These are phyloP conservation scores for Paradendryphiella salina DNA, from an alignment of 2,329 filamentous ascomycete species.

Conservation along the genomic window DNA sequence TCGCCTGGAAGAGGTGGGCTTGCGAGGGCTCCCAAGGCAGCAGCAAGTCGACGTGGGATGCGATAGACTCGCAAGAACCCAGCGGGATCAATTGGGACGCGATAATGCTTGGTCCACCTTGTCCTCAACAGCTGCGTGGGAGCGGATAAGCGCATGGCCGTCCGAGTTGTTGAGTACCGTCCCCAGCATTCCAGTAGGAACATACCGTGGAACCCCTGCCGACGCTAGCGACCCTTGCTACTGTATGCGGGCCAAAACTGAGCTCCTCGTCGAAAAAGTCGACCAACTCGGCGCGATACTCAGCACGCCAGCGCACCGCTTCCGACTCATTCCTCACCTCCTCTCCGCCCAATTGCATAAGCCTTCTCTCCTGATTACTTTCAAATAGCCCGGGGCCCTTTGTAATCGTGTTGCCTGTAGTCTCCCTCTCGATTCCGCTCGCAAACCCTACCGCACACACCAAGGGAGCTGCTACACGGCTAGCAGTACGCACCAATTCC, in stretches of 20 bases:
- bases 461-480: slow-evolving; percentile 40
- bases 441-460: slow-evolving; percentile 22
- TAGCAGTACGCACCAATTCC: slow-evolving; percentile 41
- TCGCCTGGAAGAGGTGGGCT: slow-evolving; percentile 25
- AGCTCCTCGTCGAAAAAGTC: slow-evolving; percentile 35
- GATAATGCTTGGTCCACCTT: neutral
- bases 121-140: slow-evolving; percentile 23
- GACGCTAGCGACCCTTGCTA: slow-evolving; percentile 21
- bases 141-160: neutral
- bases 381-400: slow-evolving; percentile 15
- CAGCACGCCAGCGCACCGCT: slow-evolving; percentile 26
- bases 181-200: slow-evolving; percentile 11
- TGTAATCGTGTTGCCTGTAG: slow-evolving; percentile 22
- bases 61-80: slow-evolving; percentile 21
- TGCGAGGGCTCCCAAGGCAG: slow-evolving; percentile 16
- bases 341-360: slow-evolving; percentile 26
- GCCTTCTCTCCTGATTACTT: slow-evolving; percentile 17
- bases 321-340: slow-evolving; percentile 26
- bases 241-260: slow-evolving; percentile 13
- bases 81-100: slow-evolving; percentile 7
- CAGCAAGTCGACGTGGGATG: neutral
- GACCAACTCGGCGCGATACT: slow-evolving; percentile 22
- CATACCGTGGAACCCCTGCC: slow-evolving; percentile 15
- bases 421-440: slow-evolving; percentile 5
- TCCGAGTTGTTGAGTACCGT: slow-evolving; percentile 11